A percentile compares a stretch with the other conserved stretches of the same genome.
These are phyloP conservation scores for Aureobasidium sp. DNA, from an alignment of 2,329 filamentous ascomycete genomes.

Conservation along the genomic window DNA sequence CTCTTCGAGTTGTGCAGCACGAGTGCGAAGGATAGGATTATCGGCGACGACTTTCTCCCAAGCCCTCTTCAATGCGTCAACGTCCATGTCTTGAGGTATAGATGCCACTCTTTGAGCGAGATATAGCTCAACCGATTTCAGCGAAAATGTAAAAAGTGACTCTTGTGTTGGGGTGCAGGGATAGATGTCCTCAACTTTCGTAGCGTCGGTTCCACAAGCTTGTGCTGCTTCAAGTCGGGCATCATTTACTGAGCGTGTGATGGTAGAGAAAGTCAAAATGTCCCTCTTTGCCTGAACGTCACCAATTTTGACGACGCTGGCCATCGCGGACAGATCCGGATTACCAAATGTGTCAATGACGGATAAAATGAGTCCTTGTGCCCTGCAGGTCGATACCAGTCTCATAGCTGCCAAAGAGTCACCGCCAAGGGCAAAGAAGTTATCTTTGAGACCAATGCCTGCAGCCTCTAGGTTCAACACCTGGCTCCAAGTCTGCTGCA, in stretches of 20 bases:
- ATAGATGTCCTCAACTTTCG: slow-evolving; percentile 34
- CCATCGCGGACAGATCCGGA: slow-evolving; percentile 42
- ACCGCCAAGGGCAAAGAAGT: slow-evolving; percentile 42
- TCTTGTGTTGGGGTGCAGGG: slow-evolving; percentile 39
- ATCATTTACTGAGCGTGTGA: slow-evolving; percentile 17
- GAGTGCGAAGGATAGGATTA: slow-evolving; percentile 34
- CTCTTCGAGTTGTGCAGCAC: slow-evolving; percentile 17
- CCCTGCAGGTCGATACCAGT: slow-evolving; percentile 34
- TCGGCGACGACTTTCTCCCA: slow-evolving; percentile 31
- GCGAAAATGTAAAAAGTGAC: slow-evolving; percentile 31
- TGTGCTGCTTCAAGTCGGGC: slow-evolving; percentile 33
- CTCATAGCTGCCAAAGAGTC: slow-evolving; percentile 42
- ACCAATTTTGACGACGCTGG: slow-evolving; percentile 27
- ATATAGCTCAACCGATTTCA: slow-evolving; percentile 33
- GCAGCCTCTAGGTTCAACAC: slow-evolving; percentile 10
- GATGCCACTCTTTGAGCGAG: slow-evolving; percentile 33
- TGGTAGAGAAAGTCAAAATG: slow-evolving; percentile 30
- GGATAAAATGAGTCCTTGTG: slow-evolving; percentile 31
- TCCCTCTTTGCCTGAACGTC: slow-evolving; percentile 24
- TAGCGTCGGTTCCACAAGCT: slow-evolving; percentile 25
- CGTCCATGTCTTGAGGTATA: slow-evolving; percentile 27
- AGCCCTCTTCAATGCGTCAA: slow-evolving; percentile 29
- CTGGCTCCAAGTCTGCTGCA: slow-evolving; percentile 9
- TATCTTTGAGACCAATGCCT: slow-evolving; percentile 33
- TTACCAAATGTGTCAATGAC: slow-evolving; percentile 40